Percentiles rank a stretch among this genome's conserved stretches.
Evolutionary conservation across 768 basidiomycete species (phyloP).

Genomic region (Kwoniella sp.): DNA sequence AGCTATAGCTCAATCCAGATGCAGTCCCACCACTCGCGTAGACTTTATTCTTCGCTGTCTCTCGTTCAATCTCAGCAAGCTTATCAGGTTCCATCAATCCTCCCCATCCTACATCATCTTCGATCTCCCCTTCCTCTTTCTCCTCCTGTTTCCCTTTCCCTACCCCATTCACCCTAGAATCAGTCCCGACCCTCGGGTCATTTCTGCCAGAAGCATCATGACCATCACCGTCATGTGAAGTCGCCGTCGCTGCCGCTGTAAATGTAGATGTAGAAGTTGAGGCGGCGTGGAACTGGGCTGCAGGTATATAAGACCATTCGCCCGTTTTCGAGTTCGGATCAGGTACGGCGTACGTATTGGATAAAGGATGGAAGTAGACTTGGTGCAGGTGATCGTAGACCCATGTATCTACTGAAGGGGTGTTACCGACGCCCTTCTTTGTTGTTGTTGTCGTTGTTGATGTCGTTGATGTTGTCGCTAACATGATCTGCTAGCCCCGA

Average conservation of each 20-base stretch:
- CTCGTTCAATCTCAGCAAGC: conserved; percentile 22
- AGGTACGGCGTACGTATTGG: conserved; percentile 38
- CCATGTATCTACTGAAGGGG: conserved; percentile 32
- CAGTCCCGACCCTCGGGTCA: not conserved
- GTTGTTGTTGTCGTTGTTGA: not conserved
- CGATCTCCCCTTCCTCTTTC: conserved; percentile 45
- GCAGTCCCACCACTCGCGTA: not conserved
- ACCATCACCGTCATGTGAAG: not conserved
- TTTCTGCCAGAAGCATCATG: not conserved
- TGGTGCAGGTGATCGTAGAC: conserved; percentile 32
- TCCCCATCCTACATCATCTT: conserved; percentile 50
- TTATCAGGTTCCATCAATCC: conserved; percentile 46
- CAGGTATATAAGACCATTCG: conserved; percentile 40
- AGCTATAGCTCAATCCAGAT: too few relatives aligned
- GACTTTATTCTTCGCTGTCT: not conserved
- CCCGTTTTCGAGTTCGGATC: conserved; percentile 30
- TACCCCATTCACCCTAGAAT: too few relatives aligned
- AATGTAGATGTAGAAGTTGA: conserved; percentile 11
- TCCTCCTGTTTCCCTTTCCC: too few relatives aligned
- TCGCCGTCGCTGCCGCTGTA: not conserved
- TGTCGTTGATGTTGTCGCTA: too few relatives aligned
- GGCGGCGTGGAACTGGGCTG: conserved; percentile 22
- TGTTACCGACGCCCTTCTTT: not conserved
- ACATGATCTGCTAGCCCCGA: too few relatives aligned
- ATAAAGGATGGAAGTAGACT: conserved; percentile 37